Percentiles rank a stretch among this genome's conserved stretches.
Evolutionary conservation across 1,139 yeast species (phyloP).

Genomic region (Suhomyces choctaworum): DNA sequence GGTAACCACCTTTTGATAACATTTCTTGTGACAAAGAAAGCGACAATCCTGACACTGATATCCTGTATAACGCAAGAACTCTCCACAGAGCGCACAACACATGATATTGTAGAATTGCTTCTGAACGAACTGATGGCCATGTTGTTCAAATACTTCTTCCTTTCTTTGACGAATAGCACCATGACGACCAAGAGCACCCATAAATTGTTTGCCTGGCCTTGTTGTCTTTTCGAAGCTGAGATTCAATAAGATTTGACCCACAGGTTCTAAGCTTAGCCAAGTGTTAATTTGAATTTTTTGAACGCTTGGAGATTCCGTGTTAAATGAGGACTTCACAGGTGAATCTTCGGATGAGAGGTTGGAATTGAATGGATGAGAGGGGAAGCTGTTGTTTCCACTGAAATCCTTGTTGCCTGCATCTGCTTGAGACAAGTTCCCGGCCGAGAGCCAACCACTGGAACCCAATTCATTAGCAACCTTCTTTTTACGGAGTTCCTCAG

Average conservation of each 20-base stretch:
- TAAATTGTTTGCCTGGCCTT: conserved; percentile 52
- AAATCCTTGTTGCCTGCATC: conserved; percentile 15
- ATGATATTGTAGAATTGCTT: conserved; percentile 93
- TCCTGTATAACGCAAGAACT: conserved; percentile 89
- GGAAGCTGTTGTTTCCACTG: not conserved
- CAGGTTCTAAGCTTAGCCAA: conserved; percentile 95
- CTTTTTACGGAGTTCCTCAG: conserved; percentile 90
- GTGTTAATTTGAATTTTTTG: conserved; percentile 52
- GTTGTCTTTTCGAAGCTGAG: conserved; percentile 76
- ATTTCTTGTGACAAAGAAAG: conserved; percentile 90
- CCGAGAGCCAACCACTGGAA: conserved; percentile 85
- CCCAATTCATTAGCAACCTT: conserved; percentile 77
- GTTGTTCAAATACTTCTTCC: conserved; percentile 93
- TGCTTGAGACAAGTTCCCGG: conserved; percentile 49
- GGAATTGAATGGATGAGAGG: not conserved
- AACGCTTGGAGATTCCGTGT: conserved; percentile 18
- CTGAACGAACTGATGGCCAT: conserved; percentile 95
- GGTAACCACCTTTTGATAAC: conserved; percentile 91
- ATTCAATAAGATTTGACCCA: conserved; percentile 80
- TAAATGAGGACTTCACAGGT: conserved; percentile 5
- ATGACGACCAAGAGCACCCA: conserved; percentile 89
- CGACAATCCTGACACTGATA: conserved; percentile 96
- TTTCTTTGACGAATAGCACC: conserved; percentile 96
- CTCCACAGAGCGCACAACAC: conserved; percentile 97
- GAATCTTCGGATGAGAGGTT: conserved; percentile 3